phyloP scores from a whole-genome alignment of 495 filamentous ascomycete genomes.

The Lichina pygmaea region DNA sequence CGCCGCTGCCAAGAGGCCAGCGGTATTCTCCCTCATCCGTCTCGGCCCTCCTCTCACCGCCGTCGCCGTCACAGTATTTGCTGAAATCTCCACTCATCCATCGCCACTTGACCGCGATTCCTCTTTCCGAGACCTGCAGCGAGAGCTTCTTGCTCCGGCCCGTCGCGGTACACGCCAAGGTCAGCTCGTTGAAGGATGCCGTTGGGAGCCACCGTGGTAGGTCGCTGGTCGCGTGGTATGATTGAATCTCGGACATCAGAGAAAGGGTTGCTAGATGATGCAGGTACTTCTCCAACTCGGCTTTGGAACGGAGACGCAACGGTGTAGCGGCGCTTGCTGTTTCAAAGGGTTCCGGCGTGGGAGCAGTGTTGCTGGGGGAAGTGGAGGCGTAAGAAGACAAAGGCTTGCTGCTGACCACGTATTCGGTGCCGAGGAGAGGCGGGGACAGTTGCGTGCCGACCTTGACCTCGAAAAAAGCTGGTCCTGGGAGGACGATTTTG shows the following conservation, averaged over 20 bases:
- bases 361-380: not conserved
- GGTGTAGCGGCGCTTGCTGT: not conserved
- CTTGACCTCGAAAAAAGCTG: constrained; percentile 15
- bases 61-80: too few relatives aligned
- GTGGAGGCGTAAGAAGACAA: constrained; percentile 3
- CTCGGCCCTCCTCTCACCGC: too few relatives aligned
- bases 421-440: constrained; percentile 20
- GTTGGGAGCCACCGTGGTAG: not conserved
- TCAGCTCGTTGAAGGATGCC: not conserved
- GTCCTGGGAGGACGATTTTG: not conserved
- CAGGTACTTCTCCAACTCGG: not conserved
- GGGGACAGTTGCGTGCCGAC: constrained; percentile 17
- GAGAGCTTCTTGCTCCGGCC: not conserved
- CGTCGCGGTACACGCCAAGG: not conserved
- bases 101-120: too few relatives aligned
- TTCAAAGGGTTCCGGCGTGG: not conserved
- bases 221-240: not conserved
- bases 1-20: too few relatives aligned
- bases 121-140: too few relatives aligned
- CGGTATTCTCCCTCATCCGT: too few relatives aligned
- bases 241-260: not conserved
- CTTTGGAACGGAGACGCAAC: not conserved
- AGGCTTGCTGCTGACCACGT: constrained; percentile 12
- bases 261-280: not conserved
- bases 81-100: too few relatives aligned